Evolutionary conservation across 306 rosid genomes (phyloP), one percentile per base, ranked within the genome.

Genomic region (Notholithocarpus densiflorus): DNA sequence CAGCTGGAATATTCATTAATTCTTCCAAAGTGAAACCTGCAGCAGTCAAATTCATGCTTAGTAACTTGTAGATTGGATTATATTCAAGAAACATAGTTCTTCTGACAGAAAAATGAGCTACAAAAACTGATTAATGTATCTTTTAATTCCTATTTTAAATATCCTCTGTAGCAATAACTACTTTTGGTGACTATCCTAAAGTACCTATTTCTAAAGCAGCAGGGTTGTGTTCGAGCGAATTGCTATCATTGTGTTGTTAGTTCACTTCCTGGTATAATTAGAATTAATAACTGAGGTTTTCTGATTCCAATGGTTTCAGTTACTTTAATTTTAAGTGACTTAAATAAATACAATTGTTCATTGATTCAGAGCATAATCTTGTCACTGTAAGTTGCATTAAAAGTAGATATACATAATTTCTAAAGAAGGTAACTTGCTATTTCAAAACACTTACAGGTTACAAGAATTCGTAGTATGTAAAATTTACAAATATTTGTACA

Each of bases 11-110:
- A 66, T 87, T 90, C 93, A 93, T 91, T 73, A 95, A 78, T 80
- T 95, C 98, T 90, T 95, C 97, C 91, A 80, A 87, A 84, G 91
- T 93, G 71, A 95, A 89, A 79, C 99, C 99, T 95, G 90, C 61
- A 62, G 74, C 31, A n/a, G 24, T 18, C n/a, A 57, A 5, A 34
- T 73, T 14, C 56, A 31, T 65, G 64, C 56, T 82, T 11, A 72
- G 70, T 24, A 5, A 73, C 74, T 18, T 4, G 48, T 23, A 12
- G 12, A 48, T 5, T 48, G 53, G 26, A 34, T 45, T 4, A 10
- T 53, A 79, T 48, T 12, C 55, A 12, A 48, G 54, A 60, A 62
- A 27, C 69, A 9, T 31, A 17, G 43, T 31, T 68, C 37, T 17
- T 68, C 19, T 13, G 56, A 54, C 17, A 68, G 45, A 77, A 69